phyloP scores from a whole-genome alignment of 805 yeast genomes.

The Starmerella apis region DNA sequence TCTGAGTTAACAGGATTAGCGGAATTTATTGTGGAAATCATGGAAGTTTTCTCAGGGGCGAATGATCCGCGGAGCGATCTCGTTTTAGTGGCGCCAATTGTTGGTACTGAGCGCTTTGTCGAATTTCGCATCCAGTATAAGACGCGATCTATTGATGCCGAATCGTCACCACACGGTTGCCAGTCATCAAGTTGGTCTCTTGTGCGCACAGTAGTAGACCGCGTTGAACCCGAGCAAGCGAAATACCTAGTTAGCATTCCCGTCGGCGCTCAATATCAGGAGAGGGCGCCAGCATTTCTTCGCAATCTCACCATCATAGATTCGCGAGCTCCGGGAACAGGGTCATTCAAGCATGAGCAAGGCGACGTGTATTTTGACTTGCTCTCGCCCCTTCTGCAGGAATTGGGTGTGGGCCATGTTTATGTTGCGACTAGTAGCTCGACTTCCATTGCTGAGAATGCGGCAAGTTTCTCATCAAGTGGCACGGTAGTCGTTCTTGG shows the following conservation, averaged over 20 bases:
- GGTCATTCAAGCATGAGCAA: constrained; percentile 1
- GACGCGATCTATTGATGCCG: neutral
- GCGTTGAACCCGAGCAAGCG: constrained; percentile 6
- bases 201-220: constrained; percentile 9
- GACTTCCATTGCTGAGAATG: constrained; percentile 29
- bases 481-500: constrained; percentile 53
- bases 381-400: constrained; percentile 30
- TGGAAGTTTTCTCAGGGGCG: neutral
- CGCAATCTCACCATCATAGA: constrained; percentile 30
- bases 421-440: constrained; percentile 31
- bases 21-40: neutral
- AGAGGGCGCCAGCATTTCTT: constrained; percentile 23
- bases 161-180: neutral
- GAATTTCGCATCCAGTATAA: constrained; percentile 11
- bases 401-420: constrained; percentile 29
- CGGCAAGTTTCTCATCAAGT: constrained; percentile 27
- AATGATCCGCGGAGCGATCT: constrained; percentile 3
- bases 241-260: constrained; percentile 15
- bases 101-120: constrained; percentile 10
- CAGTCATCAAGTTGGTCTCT: constrained; percentile 12
- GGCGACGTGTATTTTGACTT: constrained; percentile 27
- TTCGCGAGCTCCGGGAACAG: constrained; percentile 29
- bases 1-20: neutral
- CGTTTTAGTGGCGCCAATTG: constrained; percentile 14
- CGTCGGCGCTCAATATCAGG: constrained; percentile 13